These are phyloP conservation scores for Exophiala sideris DNA, from an alignment of 2,329 filamentous ascomycete species.

Conservation along the genomic window DNA sequence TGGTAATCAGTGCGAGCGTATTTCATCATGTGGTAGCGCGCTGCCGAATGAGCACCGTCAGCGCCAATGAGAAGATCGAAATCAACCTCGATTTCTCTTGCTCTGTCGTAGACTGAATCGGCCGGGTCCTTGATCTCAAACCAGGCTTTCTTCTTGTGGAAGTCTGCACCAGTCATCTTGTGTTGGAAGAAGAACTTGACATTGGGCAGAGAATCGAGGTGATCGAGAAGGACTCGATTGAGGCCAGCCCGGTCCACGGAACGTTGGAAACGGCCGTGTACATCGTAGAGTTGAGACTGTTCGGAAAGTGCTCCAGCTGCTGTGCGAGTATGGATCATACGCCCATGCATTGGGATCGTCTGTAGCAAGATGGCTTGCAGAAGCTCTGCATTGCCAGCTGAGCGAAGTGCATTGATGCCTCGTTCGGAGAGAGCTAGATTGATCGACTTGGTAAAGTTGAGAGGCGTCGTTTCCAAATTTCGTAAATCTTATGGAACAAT, in stretches of 20 bases:
- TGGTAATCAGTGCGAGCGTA: constrained; percentile 84
- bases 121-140: constrained; percentile 60
- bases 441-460: constrained; percentile 98
- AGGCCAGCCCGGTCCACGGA: constrained; percentile 81
- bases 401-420: constrained; percentile 80
- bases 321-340: constrained; percentile 84
- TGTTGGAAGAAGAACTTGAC: constrained; percentile 91
- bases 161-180: constrained; percentile 88
- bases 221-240: constrained; percentile 79
- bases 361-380: constrained; percentile 70
- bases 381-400: constrained; percentile 64
- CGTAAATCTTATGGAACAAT: constrained; percentile 66
- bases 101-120: constrained; percentile 36
- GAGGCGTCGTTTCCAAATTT: constrained; percentile 72
- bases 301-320: constrained; percentile 67
- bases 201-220: constrained; percentile 78
- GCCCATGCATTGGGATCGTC: constrained; percentile 89
- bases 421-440: constrained; percentile 92
- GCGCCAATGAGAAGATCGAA: constrained; percentile 94
- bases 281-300: constrained; percentile 83
- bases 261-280: constrained; percentile 80
- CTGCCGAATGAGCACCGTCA: constrained; percentile 89
- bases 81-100: constrained; percentile 71
- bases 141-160: constrained; percentile 75
- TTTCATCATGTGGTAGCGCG: constrained; percentile 94